phyloP scores from a whole-genome alignment of 345 rosid species.

The Linum lewisii region DNA sequence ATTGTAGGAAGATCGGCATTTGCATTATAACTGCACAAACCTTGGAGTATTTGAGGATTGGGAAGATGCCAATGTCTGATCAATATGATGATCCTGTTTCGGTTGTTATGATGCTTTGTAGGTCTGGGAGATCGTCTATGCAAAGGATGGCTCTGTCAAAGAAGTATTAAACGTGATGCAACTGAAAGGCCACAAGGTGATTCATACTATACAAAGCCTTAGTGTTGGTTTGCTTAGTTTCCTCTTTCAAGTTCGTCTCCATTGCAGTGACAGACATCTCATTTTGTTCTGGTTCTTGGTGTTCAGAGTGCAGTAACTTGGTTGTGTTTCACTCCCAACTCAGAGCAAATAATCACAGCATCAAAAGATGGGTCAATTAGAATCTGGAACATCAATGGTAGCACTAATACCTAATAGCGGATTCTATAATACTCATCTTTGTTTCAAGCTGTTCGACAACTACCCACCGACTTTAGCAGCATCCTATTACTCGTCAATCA shows the following conservation, averaged over 20 bases:
- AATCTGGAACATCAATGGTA: conserved; percentile 91
- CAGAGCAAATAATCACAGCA: conserved; percentile 82
- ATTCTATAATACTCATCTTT: too few relatives aligned
- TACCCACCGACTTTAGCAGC: too few relatives aligned
- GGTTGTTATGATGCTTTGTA: conserved; percentile 21
- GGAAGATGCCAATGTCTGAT: not conserved
- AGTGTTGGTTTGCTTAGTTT: not conserved
- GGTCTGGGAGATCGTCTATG: conserved; percentile 97
- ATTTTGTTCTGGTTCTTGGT: conserved; percentile 15
- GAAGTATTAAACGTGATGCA: conserved; percentile 84
- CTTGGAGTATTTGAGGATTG: too few relatives aligned
- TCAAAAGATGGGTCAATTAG: conserved; percentile 88
- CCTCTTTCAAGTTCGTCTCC: not conserved
- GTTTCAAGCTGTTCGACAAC: too few relatives aligned
- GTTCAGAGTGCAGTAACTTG: conserved; percentile 95
- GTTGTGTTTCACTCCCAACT: conserved; percentile 79
- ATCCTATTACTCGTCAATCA: not conserved
- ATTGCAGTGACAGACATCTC: not conserved
- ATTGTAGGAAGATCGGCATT: too few relatives aligned
- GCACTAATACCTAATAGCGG: conserved; percentile 13
- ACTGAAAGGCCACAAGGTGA: conserved; percentile 93
- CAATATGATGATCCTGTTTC: conserved; percentile 2
- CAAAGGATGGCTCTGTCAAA: conserved; percentile 93
- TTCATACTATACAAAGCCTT: conserved; percentile 2
- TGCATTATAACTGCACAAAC: too few relatives aligned